These are phyloP conservation scores for Thalassiosira exigua DNA, from an alignment of 352 stramenopile species.

Conservation along the genomic window DNA sequence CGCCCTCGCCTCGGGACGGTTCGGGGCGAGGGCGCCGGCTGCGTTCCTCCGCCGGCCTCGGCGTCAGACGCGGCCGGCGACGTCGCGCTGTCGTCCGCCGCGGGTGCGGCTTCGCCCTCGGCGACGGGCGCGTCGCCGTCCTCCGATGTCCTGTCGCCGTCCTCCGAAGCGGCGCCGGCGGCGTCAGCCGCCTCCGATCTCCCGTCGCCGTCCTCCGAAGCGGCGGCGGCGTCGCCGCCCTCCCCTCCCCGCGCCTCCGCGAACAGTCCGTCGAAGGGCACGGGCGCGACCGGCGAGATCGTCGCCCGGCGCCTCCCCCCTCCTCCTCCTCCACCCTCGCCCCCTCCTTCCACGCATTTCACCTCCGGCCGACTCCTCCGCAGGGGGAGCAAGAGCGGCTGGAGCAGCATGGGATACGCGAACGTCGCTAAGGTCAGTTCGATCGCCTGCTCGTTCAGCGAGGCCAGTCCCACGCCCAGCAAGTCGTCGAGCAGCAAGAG, in stretches of 20 bases:
- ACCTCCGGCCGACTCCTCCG: constrained; percentile 26
- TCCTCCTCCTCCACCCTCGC: not conserved
- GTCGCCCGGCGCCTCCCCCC: too few species aligned
- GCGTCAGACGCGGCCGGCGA: too few species aligned
- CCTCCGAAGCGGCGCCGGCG: not conserved
- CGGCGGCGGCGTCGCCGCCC: constrained; percentile 3
- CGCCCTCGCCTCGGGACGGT: not conserved
- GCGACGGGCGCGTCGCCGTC: not conserved
- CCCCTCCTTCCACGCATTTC: constrained; percentile 5
- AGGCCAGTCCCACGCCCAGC: constrained; percentile 71
- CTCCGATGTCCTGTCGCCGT: not conserved
- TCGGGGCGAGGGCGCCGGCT: too few species aligned
- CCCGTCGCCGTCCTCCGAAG: not conserved
- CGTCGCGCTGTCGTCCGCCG: too few species aligned
- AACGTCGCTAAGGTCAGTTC: constrained; percentile 86
- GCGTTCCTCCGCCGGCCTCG: too few species aligned
- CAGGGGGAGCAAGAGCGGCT: constrained; percentile 67
- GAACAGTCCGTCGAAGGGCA: not conserved
- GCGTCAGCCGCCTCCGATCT: not conserved
- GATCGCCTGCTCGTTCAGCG: constrained; percentile 84
- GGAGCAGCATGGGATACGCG: constrained; percentile 81
- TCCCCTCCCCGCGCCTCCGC: not conserved
- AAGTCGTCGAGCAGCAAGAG: constrained; percentile 81
- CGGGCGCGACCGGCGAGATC: too few species aligned
- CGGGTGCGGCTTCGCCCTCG: too few species aligned